phyloP scores from a whole-genome alignment of 192 early-diverging fungal species.

The Backusella morwellensis region DNA sequence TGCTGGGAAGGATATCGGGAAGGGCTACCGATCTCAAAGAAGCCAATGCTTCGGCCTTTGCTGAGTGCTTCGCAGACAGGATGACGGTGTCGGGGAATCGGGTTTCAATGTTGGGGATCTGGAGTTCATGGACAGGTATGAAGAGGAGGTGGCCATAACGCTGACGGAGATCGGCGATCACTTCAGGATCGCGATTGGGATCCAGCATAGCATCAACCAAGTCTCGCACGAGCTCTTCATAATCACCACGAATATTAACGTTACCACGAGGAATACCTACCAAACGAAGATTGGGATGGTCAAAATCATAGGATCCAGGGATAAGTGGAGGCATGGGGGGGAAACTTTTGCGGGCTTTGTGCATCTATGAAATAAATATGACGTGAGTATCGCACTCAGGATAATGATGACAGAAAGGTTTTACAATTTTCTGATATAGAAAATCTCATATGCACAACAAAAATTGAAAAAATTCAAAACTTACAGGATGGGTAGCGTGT shows the following conservation, averaged over 20 bases:
- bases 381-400: not conserved
- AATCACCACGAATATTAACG: constrained; percentile 43
- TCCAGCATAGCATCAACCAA: constrained; percentile 32
- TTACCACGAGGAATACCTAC: constrained; percentile 46
- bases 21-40: constrained; percentile 59
- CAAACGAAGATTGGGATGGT: constrained; percentile 41
- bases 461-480: not conserved
- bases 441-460: not conserved
- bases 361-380: constrained; percentile 43
- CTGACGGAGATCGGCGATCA: not conserved
- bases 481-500: constrained; percentile 65
- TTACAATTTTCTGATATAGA: not conserved
- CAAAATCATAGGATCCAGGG: constrained; percentile 40
- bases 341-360: constrained; percentile 54
- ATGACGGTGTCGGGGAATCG: constrained; percentile 43
- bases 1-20: constrained; percentile 26
- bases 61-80: constrained; percentile 34
- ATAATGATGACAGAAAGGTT: not conserved
- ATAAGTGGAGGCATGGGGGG: constrained; percentile 50
- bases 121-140: constrained; percentile 60
- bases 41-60: constrained; percentile 50
- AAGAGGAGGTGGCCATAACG: constrained; percentile 39
- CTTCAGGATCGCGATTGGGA: not conserved
- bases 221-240: constrained; percentile 37
- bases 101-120: constrained; percentile 54